A percentile compares a stretch with the other conserved stretches of the same genome.
phyloP scores from a whole-genome alignment of 129 eudicot species.

The Erigeron canadensis region DNA sequence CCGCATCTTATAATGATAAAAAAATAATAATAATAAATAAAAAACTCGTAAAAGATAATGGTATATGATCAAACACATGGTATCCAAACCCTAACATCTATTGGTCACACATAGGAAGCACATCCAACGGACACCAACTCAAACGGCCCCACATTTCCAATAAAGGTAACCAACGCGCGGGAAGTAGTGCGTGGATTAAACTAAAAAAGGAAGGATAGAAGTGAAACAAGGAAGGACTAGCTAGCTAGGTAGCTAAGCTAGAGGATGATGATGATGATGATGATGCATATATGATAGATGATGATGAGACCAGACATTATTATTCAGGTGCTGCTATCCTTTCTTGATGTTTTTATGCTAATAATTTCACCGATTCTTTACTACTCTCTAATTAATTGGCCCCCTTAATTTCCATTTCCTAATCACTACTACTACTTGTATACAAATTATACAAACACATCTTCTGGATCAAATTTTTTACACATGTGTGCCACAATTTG shows the following conservation, averaged over 20 bases:
- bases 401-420: constrained; percentile 37
- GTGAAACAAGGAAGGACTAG: constrained; percentile 16
- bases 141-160: constrained; percentile 1
- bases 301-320: constrained; percentile 39
- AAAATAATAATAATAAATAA: too few relatives aligned
- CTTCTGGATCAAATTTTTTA: background rate
- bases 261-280: constrained; percentile 31
- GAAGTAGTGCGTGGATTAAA: constrained; percentile 23
- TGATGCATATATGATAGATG: constrained; percentile 26
- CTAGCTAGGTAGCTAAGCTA: too few relatives aligned
- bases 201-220: constrained; percentile 37
- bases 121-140: constrained; percentile 34
- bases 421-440: background rate
- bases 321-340: constrained; percentile 37
- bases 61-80: too few relatives aligned
- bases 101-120: constrained; percentile 24
- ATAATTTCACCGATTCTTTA: constrained; percentile 34
- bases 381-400: constrained; percentile 39
- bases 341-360: constrained; percentile 53
- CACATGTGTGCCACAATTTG: background rate
- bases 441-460: background rate
- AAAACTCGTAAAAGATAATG: too few relatives aligned
- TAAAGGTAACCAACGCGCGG: constrained; percentile 24
- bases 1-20: too few relatives aligned
- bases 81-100: constrained; percentile 32